Conservation (phyloP, 371 early-diverging fungal species). For the Mucor mucedo region DNA sequence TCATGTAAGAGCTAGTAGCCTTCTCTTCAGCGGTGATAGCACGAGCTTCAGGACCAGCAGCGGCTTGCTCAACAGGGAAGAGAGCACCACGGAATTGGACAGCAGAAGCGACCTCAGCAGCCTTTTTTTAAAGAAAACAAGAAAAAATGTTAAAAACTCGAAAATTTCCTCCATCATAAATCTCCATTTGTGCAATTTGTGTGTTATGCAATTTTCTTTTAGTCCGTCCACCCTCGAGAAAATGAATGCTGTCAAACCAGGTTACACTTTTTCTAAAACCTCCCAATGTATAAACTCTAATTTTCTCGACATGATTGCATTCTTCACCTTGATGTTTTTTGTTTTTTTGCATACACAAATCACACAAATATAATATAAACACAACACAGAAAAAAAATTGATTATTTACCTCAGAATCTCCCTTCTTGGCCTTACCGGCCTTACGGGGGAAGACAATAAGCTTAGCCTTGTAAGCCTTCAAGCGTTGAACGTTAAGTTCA, state of each 20-base stretch:
- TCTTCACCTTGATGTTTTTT: too few species aligned
- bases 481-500: conserved; percentile 94
- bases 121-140: conserved; percentile 38
- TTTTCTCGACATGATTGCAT: too few species aligned
- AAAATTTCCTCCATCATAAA: too few species aligned
- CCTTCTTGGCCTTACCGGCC: conserved; percentile 86
- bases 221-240: too few species aligned
- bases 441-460: conserved; percentile 95
- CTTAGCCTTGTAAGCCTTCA: conserved; percentile 95
- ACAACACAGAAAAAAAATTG: background rate
- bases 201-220: too few species aligned
- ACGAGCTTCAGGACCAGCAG: conserved; percentile 77
- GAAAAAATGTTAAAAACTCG: background rate
- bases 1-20: conserved; percentile 78
- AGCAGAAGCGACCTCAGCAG: conserved; percentile 70
- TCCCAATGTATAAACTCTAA: too few species aligned
- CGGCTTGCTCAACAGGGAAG: conserved; percentile 76
- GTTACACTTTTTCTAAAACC: too few species aligned
- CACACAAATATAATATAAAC: too few species aligned
- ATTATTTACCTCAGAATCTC: conserved; percentile 60
- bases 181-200: too few species aligned
- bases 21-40: conserved; percentile 88
- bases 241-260: too few species aligned
- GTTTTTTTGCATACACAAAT: too few species aligned
- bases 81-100: conserved; percentile 76